These are phyloP conservation scores for Fistulifera pelliculosa DNA, from an alignment of 108 stramenopile species.

Conservation along the genomic window DNA sequence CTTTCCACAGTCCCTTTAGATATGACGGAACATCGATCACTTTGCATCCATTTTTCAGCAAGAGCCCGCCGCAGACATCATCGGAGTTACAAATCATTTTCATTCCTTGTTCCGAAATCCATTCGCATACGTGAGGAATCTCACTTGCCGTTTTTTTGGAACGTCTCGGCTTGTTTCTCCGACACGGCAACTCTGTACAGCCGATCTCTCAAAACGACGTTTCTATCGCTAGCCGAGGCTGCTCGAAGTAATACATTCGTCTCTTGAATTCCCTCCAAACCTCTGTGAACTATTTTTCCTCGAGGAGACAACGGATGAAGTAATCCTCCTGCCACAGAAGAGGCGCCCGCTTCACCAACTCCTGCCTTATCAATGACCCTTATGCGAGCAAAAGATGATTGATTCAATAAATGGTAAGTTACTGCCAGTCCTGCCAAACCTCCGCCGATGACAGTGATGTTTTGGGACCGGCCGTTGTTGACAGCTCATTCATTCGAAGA, in stretches of 20 bases:
- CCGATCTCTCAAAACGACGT: slow-evolving; percentile 30
- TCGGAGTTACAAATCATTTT: neutral
- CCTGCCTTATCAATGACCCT: slow-evolving; percentile 38
- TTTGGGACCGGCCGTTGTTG: no score
- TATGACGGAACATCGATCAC: slow-evolving; percentile 74
- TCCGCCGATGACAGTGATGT: slow-evolving; percentile 50
- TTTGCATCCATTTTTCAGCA: slow-evolving; percentile 48
- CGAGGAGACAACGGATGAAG: slow-evolving; percentile 72
- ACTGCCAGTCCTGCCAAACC: slow-evolving; percentile 70
- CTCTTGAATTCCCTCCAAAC: slow-evolving; percentile 54
- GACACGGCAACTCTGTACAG: slow-evolving; percentile 63
- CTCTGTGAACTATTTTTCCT: slow-evolving; percentile 67
- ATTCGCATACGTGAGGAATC: slow-evolving; percentile 34
- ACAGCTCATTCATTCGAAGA: no score
- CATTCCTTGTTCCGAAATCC: slow-evolving; percentile 39
- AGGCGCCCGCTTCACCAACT: slow-evolving; percentile 70
- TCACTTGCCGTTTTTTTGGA: slow-evolving; percentile 28
- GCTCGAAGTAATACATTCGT: slow-evolving; percentile 21
- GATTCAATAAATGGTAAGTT: slow-evolving; percentile 56
- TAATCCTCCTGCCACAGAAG: slow-evolving; percentile 76
- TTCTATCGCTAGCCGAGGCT: no score
- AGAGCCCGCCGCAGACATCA: slow-evolving; percentile 40
- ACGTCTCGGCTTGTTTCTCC: slow-evolving; percentile 27
- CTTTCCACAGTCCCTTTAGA: slow-evolving; percentile 52
- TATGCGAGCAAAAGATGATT: neutral